Evolutionary conservation across 2,329 filamentous ascomycete genomes (phyloP).

Genomic region (Aureobasidium musti): DNA sequence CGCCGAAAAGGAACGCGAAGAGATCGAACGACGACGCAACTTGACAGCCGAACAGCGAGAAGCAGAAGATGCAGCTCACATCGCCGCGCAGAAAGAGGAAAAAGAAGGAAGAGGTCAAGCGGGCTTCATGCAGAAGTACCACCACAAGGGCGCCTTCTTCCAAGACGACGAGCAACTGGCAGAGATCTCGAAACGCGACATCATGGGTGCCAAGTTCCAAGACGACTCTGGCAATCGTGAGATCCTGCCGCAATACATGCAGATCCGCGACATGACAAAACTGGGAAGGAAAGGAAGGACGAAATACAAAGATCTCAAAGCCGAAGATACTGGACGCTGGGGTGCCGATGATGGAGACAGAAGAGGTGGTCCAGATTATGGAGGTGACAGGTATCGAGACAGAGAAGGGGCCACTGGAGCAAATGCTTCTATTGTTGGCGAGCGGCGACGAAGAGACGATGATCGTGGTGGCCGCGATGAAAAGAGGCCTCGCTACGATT

Average conservation of each 20-base stretch:
- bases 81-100: constrained; percentile 78
- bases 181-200: constrained; percentile 71
- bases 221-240: constrained; percentile 84
- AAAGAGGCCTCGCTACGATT: constrained; percentile 49
- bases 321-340: constrained; percentile 89
- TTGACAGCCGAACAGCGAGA: constrained; percentile 83
- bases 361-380: constrained; percentile 48
- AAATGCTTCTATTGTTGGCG: constrained; percentile 69
- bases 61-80: constrained; percentile 76
- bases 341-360: constrained; percentile 59
- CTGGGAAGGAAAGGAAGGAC: constrained; percentile 89
- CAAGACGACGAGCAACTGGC: constrained; percentile 66
- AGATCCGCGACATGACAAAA: constrained; percentile 90
- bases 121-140: constrained; percentile 92
- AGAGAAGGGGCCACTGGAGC: constrained; percentile 62
- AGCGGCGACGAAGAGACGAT: constrained; percentile 54
- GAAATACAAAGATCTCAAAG: constrained; percentile 83
- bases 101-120: constrained; percentile 74
- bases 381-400: constrained; percentile 65
- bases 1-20: constrained; percentile 80
- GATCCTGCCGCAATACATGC: constrained; percentile 84
- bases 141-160: constrained; percentile 96
- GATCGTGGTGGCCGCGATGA: constrained; percentile 46
- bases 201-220: constrained; percentile 80
- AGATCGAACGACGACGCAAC: constrained; percentile 84